phyloP scores from a whole-genome alignment of 192 early-diverging fungal genomes.

The Allomyces javanicus region DNA sequence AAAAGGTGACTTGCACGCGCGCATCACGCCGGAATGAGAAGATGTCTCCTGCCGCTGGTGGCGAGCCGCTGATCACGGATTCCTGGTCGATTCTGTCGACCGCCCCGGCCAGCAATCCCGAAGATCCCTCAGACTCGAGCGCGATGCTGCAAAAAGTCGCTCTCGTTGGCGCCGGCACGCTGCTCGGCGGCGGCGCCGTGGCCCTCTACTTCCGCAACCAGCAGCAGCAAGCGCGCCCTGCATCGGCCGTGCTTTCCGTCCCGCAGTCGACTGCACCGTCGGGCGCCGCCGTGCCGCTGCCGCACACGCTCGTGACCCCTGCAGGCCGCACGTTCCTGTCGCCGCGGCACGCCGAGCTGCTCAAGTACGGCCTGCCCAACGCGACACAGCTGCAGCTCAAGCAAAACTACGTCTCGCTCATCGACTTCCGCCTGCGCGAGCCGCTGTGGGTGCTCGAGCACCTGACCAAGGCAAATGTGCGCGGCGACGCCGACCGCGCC shows the following conservation, averaged over 20 bases:
- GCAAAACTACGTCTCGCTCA: background rate
- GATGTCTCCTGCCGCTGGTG: too few species aligned
- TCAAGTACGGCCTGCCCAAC: background rate
- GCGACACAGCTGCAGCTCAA: background rate
- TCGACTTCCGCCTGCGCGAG: background rate
- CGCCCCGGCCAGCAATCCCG: background rate
- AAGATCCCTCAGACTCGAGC: background rate
- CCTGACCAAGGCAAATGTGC: constrained; percentile 35
- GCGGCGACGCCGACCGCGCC: constrained; percentile 33
- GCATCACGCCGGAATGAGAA: too few species aligned
- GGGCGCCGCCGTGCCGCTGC: background rate
- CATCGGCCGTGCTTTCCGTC: too few species aligned
- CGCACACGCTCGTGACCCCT: background rate
- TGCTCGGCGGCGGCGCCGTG: background rate
- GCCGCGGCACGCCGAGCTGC: background rate
- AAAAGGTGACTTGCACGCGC: too few species aligned
- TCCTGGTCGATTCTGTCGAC: too few species aligned
- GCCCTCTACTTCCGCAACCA: background rate
- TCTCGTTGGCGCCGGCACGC: background rate
- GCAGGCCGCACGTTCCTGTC: background rate
- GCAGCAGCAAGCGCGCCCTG: background rate
- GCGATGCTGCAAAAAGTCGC: background rate
- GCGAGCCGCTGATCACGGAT: too few species aligned
- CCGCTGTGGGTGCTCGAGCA: constrained; percentile 37
- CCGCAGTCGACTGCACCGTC: background rate